A percentile compares a stretch with the other conserved stretches of the same genome.
Conservation (phyloP, 2,329 filamentous ascomycete species). For the Macrophomina tecta region DNA sequence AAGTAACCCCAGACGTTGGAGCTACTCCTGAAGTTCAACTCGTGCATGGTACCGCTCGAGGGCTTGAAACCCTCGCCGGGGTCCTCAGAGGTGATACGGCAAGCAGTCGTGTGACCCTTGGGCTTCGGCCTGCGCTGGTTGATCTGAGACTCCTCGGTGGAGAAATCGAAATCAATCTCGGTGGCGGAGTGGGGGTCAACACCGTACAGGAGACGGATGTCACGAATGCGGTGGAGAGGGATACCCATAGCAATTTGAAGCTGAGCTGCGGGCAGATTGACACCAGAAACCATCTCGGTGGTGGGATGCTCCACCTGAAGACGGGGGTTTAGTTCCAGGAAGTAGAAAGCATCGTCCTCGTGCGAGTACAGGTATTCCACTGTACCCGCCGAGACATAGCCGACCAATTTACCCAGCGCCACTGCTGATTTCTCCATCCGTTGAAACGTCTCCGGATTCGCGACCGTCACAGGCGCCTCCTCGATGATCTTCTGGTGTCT, state of each 20-base stretch:
- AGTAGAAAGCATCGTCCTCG: conserved; percentile 98
- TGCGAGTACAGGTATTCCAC: conserved; percentile 99
- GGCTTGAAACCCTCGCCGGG: conserved; percentile 99
- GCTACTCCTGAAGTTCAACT: conserved; percentile 97
- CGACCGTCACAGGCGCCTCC: conserved; percentile 96
- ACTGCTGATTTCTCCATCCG: conserved; percentile 97
- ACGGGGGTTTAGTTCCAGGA: conserved; percentile 97
- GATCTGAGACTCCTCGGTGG: conserved; percentile 79
- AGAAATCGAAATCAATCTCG: conserved; percentile 96
- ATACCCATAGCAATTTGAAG: conserved; percentile 99
- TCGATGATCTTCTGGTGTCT: conserved; percentile 99
- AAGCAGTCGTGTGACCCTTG: conserved; percentile 97
- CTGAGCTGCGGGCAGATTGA: conserved; percentile 95
- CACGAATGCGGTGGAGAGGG: conserved; percentile 90
- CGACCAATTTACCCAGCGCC: conserved; percentile 88
- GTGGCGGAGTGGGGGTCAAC: conserved; percentile 86
- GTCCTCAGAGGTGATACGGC: conserved; percentile 98
- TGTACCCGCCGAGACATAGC: conserved; percentile 97
- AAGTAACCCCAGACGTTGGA: conserved; percentile 99
- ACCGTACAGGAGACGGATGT: conserved; percentile 95
- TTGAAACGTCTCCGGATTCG: conserved; percentile 85
- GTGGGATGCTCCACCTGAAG: conserved; percentile 99
- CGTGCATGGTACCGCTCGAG: conserved; percentile 98
- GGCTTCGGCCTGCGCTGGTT: conserved; percentile 88
- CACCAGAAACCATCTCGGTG: conserved; percentile 98